These are phyloP conservation scores for Ogataea pini DNA, from an alignment of 805 yeast species.

Conservation along the genomic window DNA sequence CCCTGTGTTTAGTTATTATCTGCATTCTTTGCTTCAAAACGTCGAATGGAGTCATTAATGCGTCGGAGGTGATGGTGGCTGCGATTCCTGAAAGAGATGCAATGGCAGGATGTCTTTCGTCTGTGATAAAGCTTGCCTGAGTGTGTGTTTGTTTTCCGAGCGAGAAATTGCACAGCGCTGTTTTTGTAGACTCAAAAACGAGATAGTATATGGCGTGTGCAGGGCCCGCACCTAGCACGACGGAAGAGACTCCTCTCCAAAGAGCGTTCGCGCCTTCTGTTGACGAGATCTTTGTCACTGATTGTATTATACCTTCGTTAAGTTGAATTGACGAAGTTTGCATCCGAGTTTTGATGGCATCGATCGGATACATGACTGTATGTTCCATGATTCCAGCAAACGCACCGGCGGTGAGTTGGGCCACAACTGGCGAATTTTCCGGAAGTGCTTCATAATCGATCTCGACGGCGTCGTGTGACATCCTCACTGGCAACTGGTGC, in stretches of 20 bases:
- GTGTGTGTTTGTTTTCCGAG: constrained; percentile 24
- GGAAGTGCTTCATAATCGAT: constrained; percentile 93
- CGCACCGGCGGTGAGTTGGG: constrained; percentile 91
- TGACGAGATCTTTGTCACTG: constrained; percentile 75
- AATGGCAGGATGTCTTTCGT: constrained; percentile 73
- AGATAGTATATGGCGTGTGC: constrained; percentile 96
- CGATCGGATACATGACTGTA: constrained; percentile 94
- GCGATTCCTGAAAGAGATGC: constrained; percentile 88
- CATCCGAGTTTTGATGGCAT: constrained; percentile 95
- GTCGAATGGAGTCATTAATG: constrained; percentile 96
- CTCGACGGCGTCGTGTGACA: constrained; percentile 39
- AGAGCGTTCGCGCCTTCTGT: constrained; percentile 85
- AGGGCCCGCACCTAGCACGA: constrained; percentile 97
- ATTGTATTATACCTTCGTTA: constrained; percentile 53
- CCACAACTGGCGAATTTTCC: constrained; percentile 74
- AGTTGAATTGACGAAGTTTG: constrained; percentile 50
- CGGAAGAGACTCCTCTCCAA: constrained; percentile 93
- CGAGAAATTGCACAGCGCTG: constrained; percentile 44
- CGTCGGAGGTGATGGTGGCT: constrained; percentile 92
- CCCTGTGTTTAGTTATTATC: constrained; percentile 28
- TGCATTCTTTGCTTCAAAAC: constrained; percentile 96
- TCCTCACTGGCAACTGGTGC: constrained; percentile 10
- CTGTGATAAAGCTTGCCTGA: constrained; percentile 48
- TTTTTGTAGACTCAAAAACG: constrained; percentile 84
- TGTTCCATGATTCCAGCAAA: constrained; percentile 99